Base-by-base conservation (phyloP, 1,284 basidiomycete genomes). In the Cutaneotrichosporon sp. region DNA sequence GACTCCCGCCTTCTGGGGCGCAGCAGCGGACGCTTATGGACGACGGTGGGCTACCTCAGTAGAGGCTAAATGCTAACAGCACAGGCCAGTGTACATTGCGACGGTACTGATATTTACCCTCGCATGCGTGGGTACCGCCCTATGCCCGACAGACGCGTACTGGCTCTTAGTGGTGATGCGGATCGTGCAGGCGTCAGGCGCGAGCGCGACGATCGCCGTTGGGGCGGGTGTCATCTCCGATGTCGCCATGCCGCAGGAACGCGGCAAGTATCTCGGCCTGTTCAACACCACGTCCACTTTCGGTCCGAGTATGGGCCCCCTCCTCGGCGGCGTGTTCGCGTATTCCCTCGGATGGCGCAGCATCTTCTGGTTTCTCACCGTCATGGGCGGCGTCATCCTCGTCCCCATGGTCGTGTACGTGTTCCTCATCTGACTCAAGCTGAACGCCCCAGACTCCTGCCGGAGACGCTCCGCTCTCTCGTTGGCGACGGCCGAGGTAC, bases 91-190 rank as follows among this genome's bases (percentile, higher is more conserved):
- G 13, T 71, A 64, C 61, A 60, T 73, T 46, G 38, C 57, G 4
- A 64, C 61, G 15, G 58, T 72, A 3, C 4, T 52, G 4, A 58
- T 73, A 35, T 73, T 69, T 52, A 54, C 66, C 8, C 44, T 61
- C 4, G 56, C 65, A 2, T 67, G 66, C 45, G 53, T 71, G 17
- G 70, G 67, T 8, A 59, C 67, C 0, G 71, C 71, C 0, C 49
- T 70, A 18, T 66, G 64, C 35, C 71, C 71, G 1, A 68, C 66
- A 0, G 58, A 61, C 13, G 67, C 62, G 9, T 73, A 66, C 47
- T 69, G 67, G 65, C 61, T 69, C 1, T 59, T 73, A 10, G 55
- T 72, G 42, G 39, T 70, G 12, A 60, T 72, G 50, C 61, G 71
- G 12, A 62, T 65, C 34, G 37, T 72, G 8, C 70, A 72, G 55